Percentiles rank a stretch among this genome's conserved stretches.
phyloP scores from a whole-genome alignment of 2,329 filamentous ascomycete species.

The Ophiosphaerella herpotricha region DNA sequence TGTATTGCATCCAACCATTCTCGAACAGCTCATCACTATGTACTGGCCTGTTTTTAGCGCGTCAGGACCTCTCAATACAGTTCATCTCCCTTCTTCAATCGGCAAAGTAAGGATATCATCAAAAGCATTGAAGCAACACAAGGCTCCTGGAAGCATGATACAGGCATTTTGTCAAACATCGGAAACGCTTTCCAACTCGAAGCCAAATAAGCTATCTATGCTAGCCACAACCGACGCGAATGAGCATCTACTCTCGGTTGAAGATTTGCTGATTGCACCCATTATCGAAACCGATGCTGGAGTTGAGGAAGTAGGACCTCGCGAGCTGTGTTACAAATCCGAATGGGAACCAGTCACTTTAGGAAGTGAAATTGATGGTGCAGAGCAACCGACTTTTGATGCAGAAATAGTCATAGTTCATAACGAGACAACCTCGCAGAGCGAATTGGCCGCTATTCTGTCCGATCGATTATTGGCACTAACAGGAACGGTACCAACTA shows the following conservation, averaged over 20 bases:
- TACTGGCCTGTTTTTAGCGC: constrained; percentile 34
- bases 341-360: constrained; percentile 23
- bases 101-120: constrained; percentile 25
- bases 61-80: constrained; percentile 10
- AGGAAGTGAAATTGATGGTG: not conserved
- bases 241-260: constrained; percentile 23
- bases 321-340: constrained; percentile 37
- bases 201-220: constrained; percentile 27
- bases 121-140: constrained; percentile 8
- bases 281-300: constrained; percentile 19
- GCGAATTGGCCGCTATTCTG: constrained; percentile 17
- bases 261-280: constrained; percentile 27
- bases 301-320: constrained; percentile 4
- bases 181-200: constrained; percentile 6
- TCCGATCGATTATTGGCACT: constrained; percentile 8
- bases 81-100: constrained; percentile 31
- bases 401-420: constrained; percentile 19
- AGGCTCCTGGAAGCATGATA: constrained; percentile 8
- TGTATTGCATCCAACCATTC: constrained; percentile 30
- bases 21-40: constrained; percentile 33
- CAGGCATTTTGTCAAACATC: constrained; percentile 20
- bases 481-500: constrained; percentile 1
- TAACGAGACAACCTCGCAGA: constrained; percentile 12
- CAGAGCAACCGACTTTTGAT: constrained; percentile 1
- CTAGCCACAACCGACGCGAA: constrained; percentile 20